Evolutionary conservation across 225 moss, liverwort and hornwort genomes (phyloP), one percentile per base, ranked within the genome.

Genomic region (Polytrichum formosum): DNA sequence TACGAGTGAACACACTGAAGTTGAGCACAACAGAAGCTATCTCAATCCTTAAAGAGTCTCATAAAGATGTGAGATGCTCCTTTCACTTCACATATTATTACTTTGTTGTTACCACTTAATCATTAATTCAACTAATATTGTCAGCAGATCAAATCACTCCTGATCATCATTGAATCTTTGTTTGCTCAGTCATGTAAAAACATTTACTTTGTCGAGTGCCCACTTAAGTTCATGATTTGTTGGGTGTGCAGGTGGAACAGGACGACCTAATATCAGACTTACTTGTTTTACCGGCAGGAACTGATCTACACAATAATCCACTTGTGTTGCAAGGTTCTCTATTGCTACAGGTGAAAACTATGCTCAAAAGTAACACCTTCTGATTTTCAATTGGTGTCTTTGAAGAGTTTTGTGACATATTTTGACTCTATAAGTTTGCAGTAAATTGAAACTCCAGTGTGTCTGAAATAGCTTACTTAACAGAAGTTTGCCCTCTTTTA

Each of bases 1-100:
- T 94, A 60, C 81, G 97, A 74, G 94, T 98, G 72, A 98, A 98
- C 70, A 92, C 92, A 53, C 74, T 94, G 64, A 98, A 94, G 75
- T 87, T 90, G 63, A 90, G 76, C 62, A 67, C 74, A 26, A 78
- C 62, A 55, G 91, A 92, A 84, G 92, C 90, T 72, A 65, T 87
- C 66, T 59, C 82, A 61, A 77, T 73, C 70, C 94, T 98, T 75
- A 78, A 85, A 29, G 87, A 84, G 67, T 61, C 80, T 75, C 68
- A 82, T 58, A 83, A 74, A 67, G 81, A 81, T 61, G 92, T 95
- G 73, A 92, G 89, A 67, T 70, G 54, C 66, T 69, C 54, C 4
- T 53, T 21, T 30, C 19, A 4, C 46, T 46, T 18, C 21, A 33
- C 4, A 27, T 56, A 5, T 76, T 56, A 64, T 16, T 28, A 7